Evolutionary conservation across 2,329 filamentous ascomycete species (phyloP).

Genomic region (Arthroderma sp.): DNA sequence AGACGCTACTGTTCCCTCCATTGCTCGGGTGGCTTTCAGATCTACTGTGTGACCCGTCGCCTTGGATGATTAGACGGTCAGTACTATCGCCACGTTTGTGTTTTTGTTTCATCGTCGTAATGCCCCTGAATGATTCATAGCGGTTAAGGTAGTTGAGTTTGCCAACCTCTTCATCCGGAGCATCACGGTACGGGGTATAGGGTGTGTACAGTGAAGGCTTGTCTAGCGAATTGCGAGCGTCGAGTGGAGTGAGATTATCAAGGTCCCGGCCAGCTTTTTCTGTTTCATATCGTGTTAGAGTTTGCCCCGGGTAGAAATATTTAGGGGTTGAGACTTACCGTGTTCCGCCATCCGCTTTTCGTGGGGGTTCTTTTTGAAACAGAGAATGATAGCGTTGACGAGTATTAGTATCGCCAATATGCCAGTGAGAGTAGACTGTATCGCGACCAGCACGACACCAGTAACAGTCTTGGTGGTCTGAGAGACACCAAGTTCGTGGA

Average conservation of each 20-base stretch:
- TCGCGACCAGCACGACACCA: conserved; percentile 81
- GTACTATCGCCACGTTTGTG: conserved; percentile 21
- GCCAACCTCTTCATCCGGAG: conserved; percentile 20
- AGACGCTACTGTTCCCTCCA: conserved; percentile 16
- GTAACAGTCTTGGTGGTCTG: conserved; percentile 91
- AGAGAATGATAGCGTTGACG: conserved; percentile 75
- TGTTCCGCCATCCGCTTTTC: conserved; percentile 76
- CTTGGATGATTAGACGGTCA: conserved; percentile 19
- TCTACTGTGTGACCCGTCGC: background rate
- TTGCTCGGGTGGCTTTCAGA: conserved; percentile 15
- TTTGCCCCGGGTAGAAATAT: background rate
- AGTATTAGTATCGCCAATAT: conserved; percentile 74
- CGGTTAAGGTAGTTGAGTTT: conserved; percentile 29
- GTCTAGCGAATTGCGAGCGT: conserved; percentile 75
- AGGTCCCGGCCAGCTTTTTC: conserved; percentile 65
- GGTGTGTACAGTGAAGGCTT: conserved; percentile 38
- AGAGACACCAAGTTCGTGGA: conserved; percentile 77
- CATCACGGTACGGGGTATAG: background rate
- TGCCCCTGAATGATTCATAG: conserved; percentile 29
- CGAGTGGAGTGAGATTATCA: conserved; percentile 73
- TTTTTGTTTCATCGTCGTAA: conserved; percentile 12
- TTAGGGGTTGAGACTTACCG: conserved; percentile 46
- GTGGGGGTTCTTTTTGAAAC: conserved; percentile 80
- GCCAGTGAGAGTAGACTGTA: conserved; percentile 74
- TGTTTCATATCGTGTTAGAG: conserved; percentile 22